Base-by-base conservation (phyloP, 2,329 filamentous ascomycete genomes). In the Clarireedia hainanense region DNA sequence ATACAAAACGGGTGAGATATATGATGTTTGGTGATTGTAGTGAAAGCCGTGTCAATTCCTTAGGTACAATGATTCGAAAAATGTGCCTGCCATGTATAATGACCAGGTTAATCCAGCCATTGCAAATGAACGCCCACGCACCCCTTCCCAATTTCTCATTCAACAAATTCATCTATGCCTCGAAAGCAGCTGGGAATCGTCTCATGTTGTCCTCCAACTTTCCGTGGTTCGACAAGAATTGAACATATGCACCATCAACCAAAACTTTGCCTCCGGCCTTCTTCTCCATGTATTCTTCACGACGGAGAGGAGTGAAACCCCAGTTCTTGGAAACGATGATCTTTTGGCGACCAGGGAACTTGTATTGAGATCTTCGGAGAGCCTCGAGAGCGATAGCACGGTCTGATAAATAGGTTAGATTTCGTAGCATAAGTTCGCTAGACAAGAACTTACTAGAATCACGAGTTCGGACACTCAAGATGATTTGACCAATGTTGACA, bases 281-380 rank as follows among this genome's bases (percentile, higher is more conserved):
- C 81, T 92, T 89, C 77, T 91, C 84, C 74, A 95, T 81, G 81
- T 97, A 99, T 77, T 99, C 94, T 69, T 97, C 94, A 70, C 94
- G 91, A 72, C 90, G 88, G 71, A 99, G 89, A 74, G 91, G 91
- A 63, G 94, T 99, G 89, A 99, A 99, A 69, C 94, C 94, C 94
- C 94, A 99, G 86, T 99, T 99, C 91, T 97, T 99, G 83, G 89
- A 95, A 80, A 97, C 87, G 73, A 99, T 96, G 81, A 99, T 97
- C 91, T 99, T 99, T 85, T 99, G 94, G 80, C 94, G 92, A 77
- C 94, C 94, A 68, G 94, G 94, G 89, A 99, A 99, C 88, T 97
- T 99, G 90, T 97, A 96, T 87, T 96, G 94, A 67, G 91, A 95
- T 76, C 94, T 91, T 75, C 95, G 92, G 76, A 99, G 89, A 74